Percentiles rank a stretch among this genome's conserved stretches.
Conservation (phyloP, 768 basidiomycete species). For the Trametes elegans region DNA sequence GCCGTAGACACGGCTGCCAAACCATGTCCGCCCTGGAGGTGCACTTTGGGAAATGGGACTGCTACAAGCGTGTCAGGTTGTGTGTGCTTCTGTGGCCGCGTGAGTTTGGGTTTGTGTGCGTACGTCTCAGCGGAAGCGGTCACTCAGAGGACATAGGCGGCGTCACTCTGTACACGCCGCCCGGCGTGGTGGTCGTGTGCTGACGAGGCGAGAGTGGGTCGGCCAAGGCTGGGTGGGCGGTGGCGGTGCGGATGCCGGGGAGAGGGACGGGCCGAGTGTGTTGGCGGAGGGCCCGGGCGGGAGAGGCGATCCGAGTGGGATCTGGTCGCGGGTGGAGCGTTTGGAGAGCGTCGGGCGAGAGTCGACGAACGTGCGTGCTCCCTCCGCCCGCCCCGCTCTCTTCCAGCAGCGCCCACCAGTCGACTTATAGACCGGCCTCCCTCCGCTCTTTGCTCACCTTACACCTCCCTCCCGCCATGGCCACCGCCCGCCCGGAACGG, state of each 20-base stretch:
- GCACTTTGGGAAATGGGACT: neutral
- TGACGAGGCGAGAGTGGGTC: neutral
- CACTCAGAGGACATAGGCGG: neutral
- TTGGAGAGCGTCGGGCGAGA: neutral
- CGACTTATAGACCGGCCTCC: neutral
- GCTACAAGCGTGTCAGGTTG: neutral
- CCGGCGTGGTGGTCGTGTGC: neutral
- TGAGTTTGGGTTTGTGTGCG: constrained; percentile 3
- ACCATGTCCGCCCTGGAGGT: neutral
- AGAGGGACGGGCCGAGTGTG: neutral
- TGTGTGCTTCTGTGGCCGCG: neutral
- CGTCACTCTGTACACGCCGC: too few species aligned
- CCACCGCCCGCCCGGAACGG: neutral
- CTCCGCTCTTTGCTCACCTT: constrained; percentile 1
- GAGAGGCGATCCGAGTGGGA: neutral
- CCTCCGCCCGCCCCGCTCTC: neutral
- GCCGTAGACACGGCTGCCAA: neutral
- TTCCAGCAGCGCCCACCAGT: neutral
- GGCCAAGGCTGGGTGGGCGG: constrained; percentile 1
- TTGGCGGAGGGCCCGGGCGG: constrained; percentile 1
- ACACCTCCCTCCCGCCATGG: neutral
- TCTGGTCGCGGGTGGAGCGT: constrained; percentile 6
- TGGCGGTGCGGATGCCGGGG: constrained; percentile 1
- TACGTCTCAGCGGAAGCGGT: neutral
- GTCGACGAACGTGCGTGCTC: constrained; percentile 17